Evolutionary conservation across 108 stramenopile species (phyloP).

Genomic region (Pinguiococcus pyrenoidosus): DNA sequence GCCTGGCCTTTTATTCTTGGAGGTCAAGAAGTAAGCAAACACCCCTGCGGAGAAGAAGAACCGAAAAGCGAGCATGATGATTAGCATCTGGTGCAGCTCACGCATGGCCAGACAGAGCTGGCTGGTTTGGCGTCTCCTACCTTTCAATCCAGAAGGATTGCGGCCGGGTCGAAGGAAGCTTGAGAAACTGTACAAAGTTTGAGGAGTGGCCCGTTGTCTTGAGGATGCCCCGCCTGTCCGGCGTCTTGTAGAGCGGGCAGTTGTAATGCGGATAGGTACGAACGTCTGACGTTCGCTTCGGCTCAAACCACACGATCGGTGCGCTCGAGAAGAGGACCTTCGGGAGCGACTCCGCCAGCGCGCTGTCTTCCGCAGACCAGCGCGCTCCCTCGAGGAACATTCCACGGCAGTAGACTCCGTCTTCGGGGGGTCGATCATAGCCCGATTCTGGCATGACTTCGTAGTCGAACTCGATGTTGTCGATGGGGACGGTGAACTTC

Average conservation of each 20-base stretch:
- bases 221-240: constrained; percentile 37
- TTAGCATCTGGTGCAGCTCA: no score
- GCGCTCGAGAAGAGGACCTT: constrained; percentile 39
- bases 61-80: no score
- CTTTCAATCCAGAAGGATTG: no score
- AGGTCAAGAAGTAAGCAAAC: no score
- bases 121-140: no score
- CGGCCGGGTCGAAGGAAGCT: no score
- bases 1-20: no score
- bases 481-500: constrained; percentile 44
- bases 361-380: constrained; percentile 27
- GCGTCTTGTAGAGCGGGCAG: constrained; percentile 49
- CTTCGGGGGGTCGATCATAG: not conserved
- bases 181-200: no score
- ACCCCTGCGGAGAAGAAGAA: no score
- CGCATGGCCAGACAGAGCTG: no score
- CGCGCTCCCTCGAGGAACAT: constrained; percentile 49
- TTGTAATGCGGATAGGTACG: constrained; percentile 25
- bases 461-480: constrained; percentile 40
- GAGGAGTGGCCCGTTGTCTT: constrained; percentile 45
- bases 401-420: constrained; percentile 44
- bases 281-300: constrained; percentile 14
- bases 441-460: constrained; percentile 19
- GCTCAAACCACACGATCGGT: constrained; percentile 41
- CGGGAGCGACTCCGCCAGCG: constrained; percentile 35